A percentile compares a stretch with the other conserved stretches of the same genome.
These are phyloP conservation scores for Agrostemma githago DNA, from an alignment of 148 eudicot species.

Conservation along the genomic window DNA sequence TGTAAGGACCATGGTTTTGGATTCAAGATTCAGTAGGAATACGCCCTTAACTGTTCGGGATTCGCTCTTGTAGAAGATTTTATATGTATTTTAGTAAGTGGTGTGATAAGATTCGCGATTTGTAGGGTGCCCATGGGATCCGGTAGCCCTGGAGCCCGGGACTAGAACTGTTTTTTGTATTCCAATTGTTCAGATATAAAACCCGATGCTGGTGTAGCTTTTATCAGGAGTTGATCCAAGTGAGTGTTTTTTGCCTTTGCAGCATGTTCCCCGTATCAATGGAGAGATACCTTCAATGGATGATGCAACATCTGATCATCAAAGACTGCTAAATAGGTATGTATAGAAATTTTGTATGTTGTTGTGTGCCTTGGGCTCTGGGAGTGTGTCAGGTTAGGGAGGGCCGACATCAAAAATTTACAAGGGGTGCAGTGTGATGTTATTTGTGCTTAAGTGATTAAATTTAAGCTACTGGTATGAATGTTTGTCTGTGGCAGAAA, in stretches of 20 bases:
- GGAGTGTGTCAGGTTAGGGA: not conserved
- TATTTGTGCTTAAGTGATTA: not conserved
- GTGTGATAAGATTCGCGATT: too few relatives aligned
- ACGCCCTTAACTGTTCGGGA: too few relatives aligned
- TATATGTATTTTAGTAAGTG: too few relatives aligned
- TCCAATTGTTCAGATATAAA: not conserved
- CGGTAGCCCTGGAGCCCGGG: not conserved
- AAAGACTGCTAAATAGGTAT: slow-evolving; percentile 84
- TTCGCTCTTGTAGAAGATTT: too few relatives aligned
- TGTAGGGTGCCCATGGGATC: too few relatives aligned
- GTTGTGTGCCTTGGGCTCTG: not conserved
- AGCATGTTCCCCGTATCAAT: slow-evolving; percentile 93
- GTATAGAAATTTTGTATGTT: not conserved
- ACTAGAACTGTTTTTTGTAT: not conserved
- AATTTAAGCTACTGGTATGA: not conserved
- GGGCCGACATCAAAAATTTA: not conserved
- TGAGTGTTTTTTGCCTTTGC: slow-evolving; percentile 30
- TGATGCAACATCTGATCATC: slow-evolving; percentile 93
- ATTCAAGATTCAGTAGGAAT: too few relatives aligned
- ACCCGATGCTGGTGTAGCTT: slow-evolving; percentile 11
- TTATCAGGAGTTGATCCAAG: slow-evolving; percentile 15
- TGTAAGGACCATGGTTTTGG: too few relatives aligned
- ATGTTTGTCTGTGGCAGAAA: not conserved
- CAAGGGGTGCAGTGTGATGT: slow-evolving; percentile 4
- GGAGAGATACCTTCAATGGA: slow-evolving; percentile 93